Evolutionary conservation across 2,329 filamentous ascomycete species (phyloP).

Genomic region (Cladophialophora bantiana): DNA sequence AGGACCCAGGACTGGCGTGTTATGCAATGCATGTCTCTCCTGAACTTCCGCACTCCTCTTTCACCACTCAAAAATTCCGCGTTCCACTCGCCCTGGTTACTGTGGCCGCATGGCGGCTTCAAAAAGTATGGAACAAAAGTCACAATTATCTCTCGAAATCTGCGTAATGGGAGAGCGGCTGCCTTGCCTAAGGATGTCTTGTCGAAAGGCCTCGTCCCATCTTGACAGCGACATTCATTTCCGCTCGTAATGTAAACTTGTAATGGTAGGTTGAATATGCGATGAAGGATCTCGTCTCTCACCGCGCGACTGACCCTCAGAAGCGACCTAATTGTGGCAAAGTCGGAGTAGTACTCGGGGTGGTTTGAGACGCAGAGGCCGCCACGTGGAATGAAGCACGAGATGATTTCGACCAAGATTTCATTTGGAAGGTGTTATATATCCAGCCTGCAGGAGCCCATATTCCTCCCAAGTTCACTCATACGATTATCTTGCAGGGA

Average conservation of each 20-base stretch:
- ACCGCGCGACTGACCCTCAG: neutral
- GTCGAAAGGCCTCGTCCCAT: neutral
- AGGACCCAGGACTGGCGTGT: neutral
- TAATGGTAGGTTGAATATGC: constrained; percentile 2
- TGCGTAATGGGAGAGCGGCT: neutral
- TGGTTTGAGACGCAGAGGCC: constrained; percentile 5
- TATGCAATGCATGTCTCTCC: neutral
- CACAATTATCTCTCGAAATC: neutral
- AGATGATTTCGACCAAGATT: neutral
- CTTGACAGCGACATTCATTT: neutral
- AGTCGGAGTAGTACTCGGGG: neutral
- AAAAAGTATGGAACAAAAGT: neutral
- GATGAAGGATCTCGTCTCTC: neutral
- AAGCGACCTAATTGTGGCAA: constrained; percentile 1
- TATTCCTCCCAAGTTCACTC: neutral
- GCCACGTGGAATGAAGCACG: neutral
- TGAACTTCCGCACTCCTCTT: neutral
- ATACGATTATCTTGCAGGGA: neutral
- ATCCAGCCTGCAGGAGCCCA: neutral
- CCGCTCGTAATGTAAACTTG: neutral
- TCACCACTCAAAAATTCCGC: neutral
- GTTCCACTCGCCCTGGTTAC: neutral
- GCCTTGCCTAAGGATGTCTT: neutral
- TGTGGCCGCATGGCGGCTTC: neutral
- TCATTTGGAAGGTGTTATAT: neutral